Conservation (phyloP, 106 monocot genomes). For the Apostasia shenzhenica region DNA sequence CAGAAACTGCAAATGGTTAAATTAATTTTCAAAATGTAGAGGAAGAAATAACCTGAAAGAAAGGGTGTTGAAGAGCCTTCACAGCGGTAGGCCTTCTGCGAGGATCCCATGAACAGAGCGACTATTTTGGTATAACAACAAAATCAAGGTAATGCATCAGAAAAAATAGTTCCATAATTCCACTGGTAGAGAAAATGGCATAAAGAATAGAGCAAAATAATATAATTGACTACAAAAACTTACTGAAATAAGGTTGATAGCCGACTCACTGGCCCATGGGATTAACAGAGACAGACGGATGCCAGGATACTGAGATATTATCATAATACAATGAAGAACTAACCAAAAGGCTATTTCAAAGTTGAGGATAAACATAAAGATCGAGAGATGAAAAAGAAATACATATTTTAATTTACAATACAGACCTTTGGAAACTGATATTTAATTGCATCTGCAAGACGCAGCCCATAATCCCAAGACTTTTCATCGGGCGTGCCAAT, state of each 20-base stretch:
- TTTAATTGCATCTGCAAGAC: constrained; percentile 40
- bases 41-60: constrained; percentile 19
- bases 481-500: constrained; percentile 54
- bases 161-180: no score
- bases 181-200: no score
- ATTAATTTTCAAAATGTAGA: background rate
- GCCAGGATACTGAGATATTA: constrained; percentile 15
- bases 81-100: constrained; percentile 31
- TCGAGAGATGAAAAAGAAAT: background rate
- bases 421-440: constrained; percentile 56
- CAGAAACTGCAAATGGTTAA: no score
- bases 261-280: constrained; percentile 45
- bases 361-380: no score
- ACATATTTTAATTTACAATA: background rate
- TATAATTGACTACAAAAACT: constrained; percentile 1
- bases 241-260: constrained; percentile 44
- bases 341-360: no score
- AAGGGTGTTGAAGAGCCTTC: constrained; percentile 41
- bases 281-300: constrained; percentile 20
- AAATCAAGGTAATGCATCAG: no score
- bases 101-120: constrained; percentile 52
- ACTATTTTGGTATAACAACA: constrained; percentile 11
- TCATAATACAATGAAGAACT: background rate
- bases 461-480: constrained; percentile 58
- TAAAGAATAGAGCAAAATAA: background rate